These are phyloP conservation scores for Nepenthes gracilis DNA, from an alignment of 148 eudicot species.

Conservation along the genomic window DNA sequence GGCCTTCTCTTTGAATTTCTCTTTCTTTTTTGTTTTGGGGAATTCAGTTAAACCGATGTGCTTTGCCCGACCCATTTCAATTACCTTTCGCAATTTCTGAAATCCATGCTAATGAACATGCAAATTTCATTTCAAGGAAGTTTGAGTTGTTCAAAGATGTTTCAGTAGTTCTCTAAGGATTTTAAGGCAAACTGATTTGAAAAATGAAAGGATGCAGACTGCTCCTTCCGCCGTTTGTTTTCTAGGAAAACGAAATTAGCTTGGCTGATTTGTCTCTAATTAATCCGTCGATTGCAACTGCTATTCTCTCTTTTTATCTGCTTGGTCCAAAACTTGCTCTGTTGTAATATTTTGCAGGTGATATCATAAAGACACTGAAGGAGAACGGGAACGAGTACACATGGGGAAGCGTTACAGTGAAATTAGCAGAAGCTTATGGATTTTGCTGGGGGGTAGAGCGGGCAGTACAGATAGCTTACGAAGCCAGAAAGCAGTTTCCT, in stretches of 20 bases:
- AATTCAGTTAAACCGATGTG: neutral
- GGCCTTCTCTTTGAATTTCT: neutral
- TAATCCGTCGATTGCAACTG: too few relatives aligned
- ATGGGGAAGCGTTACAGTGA: constrained; percentile 95
- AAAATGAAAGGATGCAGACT: too few relatives aligned
- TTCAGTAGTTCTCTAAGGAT: too few relatives aligned
- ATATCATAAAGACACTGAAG: constrained; percentile 76
- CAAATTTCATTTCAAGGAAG: too few relatives aligned
- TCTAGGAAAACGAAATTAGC: neutral
- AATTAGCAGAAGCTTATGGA: constrained; percentile 86
- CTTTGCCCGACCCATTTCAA: too few relatives aligned
- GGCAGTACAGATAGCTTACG: constrained; percentile 96
- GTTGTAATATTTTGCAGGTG: constrained; percentile 38
- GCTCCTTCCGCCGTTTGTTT: too few relatives aligned
- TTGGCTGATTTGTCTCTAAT: too few relatives aligned
- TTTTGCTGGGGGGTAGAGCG: constrained; percentile 99
- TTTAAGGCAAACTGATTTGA: too few relatives aligned
- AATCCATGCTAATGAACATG: too few relatives aligned
- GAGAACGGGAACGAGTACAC: constrained; percentile 77
- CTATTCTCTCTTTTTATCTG: neutral
- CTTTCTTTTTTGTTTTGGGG: neutral
- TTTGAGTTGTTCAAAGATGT: too few relatives aligned
- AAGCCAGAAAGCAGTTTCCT: constrained; percentile 88
- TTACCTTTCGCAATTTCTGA: too few relatives aligned
- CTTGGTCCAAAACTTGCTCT: neutral